Evolutionary conservation across 495 filamentous ascomycete species (phyloP), one percentile per base, ranked within the genome.

Genomic region (Amphirosellinia nigrospora): DNA sequence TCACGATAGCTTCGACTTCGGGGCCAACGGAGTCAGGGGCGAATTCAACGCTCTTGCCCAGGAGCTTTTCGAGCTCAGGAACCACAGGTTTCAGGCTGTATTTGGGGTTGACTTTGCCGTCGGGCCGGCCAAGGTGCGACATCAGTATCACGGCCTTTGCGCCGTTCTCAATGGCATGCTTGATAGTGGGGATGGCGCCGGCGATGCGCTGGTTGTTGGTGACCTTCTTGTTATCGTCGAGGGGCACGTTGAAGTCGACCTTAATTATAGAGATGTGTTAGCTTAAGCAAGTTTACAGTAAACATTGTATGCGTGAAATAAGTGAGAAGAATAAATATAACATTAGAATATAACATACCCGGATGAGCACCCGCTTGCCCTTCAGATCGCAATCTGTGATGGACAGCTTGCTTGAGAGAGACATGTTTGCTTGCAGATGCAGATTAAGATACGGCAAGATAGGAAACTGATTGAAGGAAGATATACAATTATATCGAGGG

Each of bases 221-320:
- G 80, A 98, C 88, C n/a, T 95, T 94, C 86, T 92, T 92, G 70
- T 94, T 84, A 72, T 85, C 87, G 79, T 98, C 93, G 79, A 98
- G 93, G 73, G 96, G 96, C 61, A 99, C 96, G 84, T 99, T 99
- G 89, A 99, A 99, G 86, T 99, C 96, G 75, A 99, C 95, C 95
- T 98, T 77, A 52, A 16, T 41, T 7, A n/a, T 11, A 13, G 13
- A 32, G 21, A 26, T 16, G 23, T 16, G 68, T 78, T 52, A 77
- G 71, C 65, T 58, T 59, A 46, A 28, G 13, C n/a, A 23, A 52
- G 52, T n/a, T 9, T 7, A 34, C 43, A n/a, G 6, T 16, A 68
- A 70, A 10, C 32, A 58, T 41, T 58, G 8, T 15, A 36, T 43
- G 45, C 15, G 19, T 6, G 28, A 48, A 64, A 1, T 9, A 3